These are phyloP conservation scores for Cymodocea nodosa DNA, from an alignment of 116 monocot species.

Conservation along the genomic window DNA sequence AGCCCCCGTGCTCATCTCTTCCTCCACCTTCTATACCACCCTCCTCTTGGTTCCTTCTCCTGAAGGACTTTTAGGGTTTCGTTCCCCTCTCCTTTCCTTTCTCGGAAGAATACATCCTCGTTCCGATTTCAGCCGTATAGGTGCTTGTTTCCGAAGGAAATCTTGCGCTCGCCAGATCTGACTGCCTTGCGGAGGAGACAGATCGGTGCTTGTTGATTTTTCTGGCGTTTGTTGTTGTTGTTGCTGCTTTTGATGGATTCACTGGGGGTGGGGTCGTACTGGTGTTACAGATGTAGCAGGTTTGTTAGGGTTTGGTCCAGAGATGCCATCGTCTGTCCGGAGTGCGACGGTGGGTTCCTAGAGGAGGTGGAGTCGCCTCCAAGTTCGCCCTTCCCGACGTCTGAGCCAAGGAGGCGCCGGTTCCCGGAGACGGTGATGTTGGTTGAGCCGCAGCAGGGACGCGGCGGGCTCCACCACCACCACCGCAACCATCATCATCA, in stretches of 20 bases:
- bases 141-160: not conserved
- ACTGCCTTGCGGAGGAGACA: too few species aligned
- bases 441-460: slow-evolving; percentile 3
- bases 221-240: not conserved
- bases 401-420: slow-evolving; percentile 5
- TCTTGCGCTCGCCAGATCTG: not conserved
- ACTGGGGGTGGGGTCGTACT: slow-evolving; percentile 33
- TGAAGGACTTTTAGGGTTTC: too few species aligned
- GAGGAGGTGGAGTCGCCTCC: slow-evolving; percentile 50
- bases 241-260: slow-evolving; percentile 1
- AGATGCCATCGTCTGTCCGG: slow-evolving; percentile 42
- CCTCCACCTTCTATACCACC: too few species aligned
- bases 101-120: not conserved
- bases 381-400: not conserved
- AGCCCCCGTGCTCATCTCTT: too few species aligned
- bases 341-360: slow-evolving; percentile 77
- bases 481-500: not conserved
- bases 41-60: too few species aligned
- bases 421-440: slow-evolving; percentile 14
- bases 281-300: slow-evolving; percentile 85
- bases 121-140: not conserved
- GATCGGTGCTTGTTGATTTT: not conserved
- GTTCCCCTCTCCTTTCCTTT: too few species aligned
- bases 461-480: not conserved
- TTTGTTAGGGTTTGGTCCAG: slow-evolving; percentile 42